Evolutionary conservation across 495 filamentous ascomycete species (phyloP), one percentile per base, ranked within the genome.

Genomic region (Poronia punctata): DNA sequence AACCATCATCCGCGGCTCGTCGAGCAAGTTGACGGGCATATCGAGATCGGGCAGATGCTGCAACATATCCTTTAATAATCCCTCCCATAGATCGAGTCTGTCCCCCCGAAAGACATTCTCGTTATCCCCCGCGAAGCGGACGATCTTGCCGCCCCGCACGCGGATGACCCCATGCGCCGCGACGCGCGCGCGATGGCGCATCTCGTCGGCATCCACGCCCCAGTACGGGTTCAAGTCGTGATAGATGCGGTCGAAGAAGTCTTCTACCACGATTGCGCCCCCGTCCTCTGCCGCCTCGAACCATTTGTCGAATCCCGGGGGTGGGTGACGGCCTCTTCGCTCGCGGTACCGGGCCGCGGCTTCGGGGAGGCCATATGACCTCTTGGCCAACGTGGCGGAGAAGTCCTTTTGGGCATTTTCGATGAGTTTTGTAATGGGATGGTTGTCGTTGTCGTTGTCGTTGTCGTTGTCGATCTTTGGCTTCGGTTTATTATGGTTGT

Each of bases 281-380:
- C 70, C 64, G 25, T 75, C 65, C 26, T 62, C 55, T 8, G 81
- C 80, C 38, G 69, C 78, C 31, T 64, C 56, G 48, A 79, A 79
- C 81, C 81, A 85, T 21, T 49, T 54, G 43, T 78, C 75, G 53
- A 84, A 85, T 9, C 79, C 79, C 9, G 81, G 81, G 4, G 81
- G 81, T 5, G 80, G 81, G 48, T 84, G 79, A n/a, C 80, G 67
- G 7, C 81, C 81, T 49, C 80, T 66, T 29, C 61, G 65, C 23
- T 65, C 57, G 26, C 77, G 64, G 56, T 84, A 85, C 29, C 68
- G 67, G 30, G 61, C 62, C 1, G 79, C 78, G 3, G 76, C 71
- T 22, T n/a, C 10, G 11, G n/a, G n/a, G n/a, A n/a, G n/a, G n/a
- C n/a, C n/a, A n/a, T n/a, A n/a, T n/a, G n/a, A n/a, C n/a, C n/a